Base-by-base conservation (phyloP, 75 land plant genomes). In the Isoetes taiwanensis region DNA sequence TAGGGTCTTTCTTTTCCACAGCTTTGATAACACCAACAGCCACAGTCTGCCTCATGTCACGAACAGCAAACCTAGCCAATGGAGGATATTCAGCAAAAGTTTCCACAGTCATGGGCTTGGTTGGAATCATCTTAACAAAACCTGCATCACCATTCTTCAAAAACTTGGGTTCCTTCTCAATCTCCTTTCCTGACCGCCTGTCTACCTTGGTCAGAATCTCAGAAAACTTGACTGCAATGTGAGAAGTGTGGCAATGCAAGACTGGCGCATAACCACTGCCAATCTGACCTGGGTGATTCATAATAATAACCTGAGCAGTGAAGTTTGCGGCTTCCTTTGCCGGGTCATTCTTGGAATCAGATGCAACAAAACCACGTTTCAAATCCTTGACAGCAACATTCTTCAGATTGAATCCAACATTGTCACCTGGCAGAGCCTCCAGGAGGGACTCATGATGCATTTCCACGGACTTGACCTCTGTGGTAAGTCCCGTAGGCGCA, bases 91-190 rank as follows among this genome's bases (percentile, higher is more conserved):
- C 75, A 0, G 90, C 64, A 56, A 85, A 85, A 0, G 87, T 82
- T 65, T 85, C 87, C 29, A 85, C 87, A 32, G 76, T 78, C 90
- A 83, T 85, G 29, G 89, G 89, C 74, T 82, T 84, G 59, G 85
- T 79, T 3, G 83, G 85, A 70, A n/a, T n/a, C n/a, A n/a, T n/a
- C n/a, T n/a, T n/a, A n/a, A n/a, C n/a, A n/a, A n/a, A n/a, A n/a
- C n/a, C n/a, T n/a, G n/a, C n/a, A n/a, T n/a, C n/a, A n/a, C n/a
- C n/a, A n/a, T n/a, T n/a, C n/a, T n/a, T n/a, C n/a, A n/a, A n/a
- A n/a, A n/a, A n/a, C n/a, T 80, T 80, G 0, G 79, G 79, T 42
- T 74, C 78, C 68, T 76, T 76, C 72, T 76, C 79, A 14, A 76
- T 54, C 63, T 79, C 82, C 68, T 79, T 79, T 1, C 82, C 80